Base-by-base conservation (phyloP, 1,139 yeast species). In the Saccharomycopsis hybrid region DNA sequence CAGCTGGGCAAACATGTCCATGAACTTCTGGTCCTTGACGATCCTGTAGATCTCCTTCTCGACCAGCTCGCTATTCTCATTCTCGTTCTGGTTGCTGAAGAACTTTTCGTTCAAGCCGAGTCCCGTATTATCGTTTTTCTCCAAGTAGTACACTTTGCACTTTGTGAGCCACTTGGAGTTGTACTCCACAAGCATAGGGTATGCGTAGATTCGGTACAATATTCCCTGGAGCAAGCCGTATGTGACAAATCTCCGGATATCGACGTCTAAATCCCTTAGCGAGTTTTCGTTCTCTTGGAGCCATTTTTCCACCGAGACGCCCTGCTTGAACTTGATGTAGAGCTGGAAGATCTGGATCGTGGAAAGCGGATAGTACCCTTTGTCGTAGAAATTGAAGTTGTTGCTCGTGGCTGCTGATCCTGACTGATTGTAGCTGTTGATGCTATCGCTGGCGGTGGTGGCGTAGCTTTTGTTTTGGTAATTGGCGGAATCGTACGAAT, bases 151-250 rank as follows among this genome's bases (percentile, higher is more conserved):
- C 4, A 52, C 51, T 29, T 45, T 37, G 32, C 54, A 50, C n/a
- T 46, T 48, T 25, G 48, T 30, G 9, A 52, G 37, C 55, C 55
- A 52, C 32, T 48, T 50, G 7, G 53, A 50, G 24, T 41, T 51
- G 40, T 41, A 53, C 35, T 53, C 55, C 11, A 24, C 70, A 54
- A 73, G 65, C 2, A 88, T 68, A 0, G 97, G 97, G 61, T 80
- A 87, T 9, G 88, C 72, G 54, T 85, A 77, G 1, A 89, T 86
- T 48, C 97, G 68, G 63, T 89, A 89, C 18, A 94, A 82, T 5
- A 94, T 64, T 1, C 95, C 89, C 55, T 88, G 77, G 38, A 88
- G 70, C 2, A 88, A 75, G 0, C 98, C 99, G 70, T 90, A 94
- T 31, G 89, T 81, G 13, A 92, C 72, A 60, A 94, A 87, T 47